Base-by-base conservation (phyloP, 345 rosid genomes). In the Rhodamnia argentea region DNA sequence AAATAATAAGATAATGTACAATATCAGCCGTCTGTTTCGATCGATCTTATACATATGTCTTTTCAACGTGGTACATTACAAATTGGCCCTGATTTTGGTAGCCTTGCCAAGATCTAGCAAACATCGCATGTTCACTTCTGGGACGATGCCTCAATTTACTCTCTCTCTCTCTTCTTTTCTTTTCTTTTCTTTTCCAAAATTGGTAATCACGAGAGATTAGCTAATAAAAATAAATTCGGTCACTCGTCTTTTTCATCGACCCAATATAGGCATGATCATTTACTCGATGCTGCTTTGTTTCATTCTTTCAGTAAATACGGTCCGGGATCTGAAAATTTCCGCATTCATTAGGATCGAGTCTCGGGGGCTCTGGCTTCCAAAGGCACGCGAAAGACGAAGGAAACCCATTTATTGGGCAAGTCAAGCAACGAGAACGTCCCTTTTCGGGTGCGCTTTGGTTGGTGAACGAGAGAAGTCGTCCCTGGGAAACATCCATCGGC, bases 311-410 rank as follows among this genome's bases (percentile, higher is more conserved):
- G 5, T 13, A 59, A 13, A 15, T n/a, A 59, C 37, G 13, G 26
- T 59, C 9, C 0, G 37, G 2, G 4, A 13, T 27, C 40, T 1
- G 7, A 7, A 59, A 27, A 14, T 9, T 13, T 29, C 42, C 42
- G 32, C 42, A 16, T 29, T 14, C 3, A 16, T 29, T 15, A 29
- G 42, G 42, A 7, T 64, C 12, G 37, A 16, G 3, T 29, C 23
- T 3, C 42, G 23, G 8, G 20, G 32, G 76, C 42, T 29, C 29
- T 4, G 37, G 20, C 37, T 64, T 70, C 26, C 5, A 70, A 4
- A 16, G 78, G 78, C 32, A 8, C 7, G 13, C 11, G 47, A 20
- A 32, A 70, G 8, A 70, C 10, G 10, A 12, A 70, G 37, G 78
- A 70, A 70, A 16, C 2, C 78, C 10, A 16, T 32, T 70, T 9